Evolutionary conservation across 108 stramenopile species (phyloP).

Genomic region (Cylindrotheca closterium): DNA sequence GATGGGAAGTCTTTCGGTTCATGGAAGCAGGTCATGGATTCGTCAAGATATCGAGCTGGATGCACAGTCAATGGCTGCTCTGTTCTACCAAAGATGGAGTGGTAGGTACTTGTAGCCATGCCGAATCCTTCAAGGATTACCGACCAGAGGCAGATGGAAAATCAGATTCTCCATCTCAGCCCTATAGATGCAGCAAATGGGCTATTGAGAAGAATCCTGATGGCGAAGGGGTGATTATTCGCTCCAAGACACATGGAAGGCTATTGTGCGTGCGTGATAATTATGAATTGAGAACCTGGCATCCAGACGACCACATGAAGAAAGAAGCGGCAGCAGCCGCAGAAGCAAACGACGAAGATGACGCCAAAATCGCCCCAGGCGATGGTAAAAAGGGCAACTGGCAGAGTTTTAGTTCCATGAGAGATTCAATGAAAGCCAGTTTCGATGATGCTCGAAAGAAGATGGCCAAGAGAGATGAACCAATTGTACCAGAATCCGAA

Average conservation of each 20-base stretch:
- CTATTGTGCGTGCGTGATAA: constrained; percentile 9
- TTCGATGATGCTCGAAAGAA: not conserved
- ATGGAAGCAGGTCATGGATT: constrained; percentile 29
- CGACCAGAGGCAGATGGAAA: not conserved
- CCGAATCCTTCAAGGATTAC: not conserved
- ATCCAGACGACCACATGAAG: not conserved
- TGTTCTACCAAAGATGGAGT: not conserved
- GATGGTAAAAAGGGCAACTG: not conserved
- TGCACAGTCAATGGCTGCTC: constrained; percentile 37
- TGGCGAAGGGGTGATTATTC: constrained; percentile 32
- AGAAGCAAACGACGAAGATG: not conserved
- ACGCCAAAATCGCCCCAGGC: not conserved
- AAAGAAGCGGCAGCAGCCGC: not conserved
- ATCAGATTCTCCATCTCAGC: not conserved
- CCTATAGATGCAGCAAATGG: constrained; percentile 27
- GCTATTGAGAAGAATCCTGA: constrained; percentile 33
- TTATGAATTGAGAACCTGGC: constrained; percentile 1
- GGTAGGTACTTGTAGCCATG: not conserved
- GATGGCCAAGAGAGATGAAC: not conserved
- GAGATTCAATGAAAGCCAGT: not conserved
- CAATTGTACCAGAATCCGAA: constrained; percentile 8
- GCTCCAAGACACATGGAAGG: constrained; percentile 15
- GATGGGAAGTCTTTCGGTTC: constrained; percentile 45
- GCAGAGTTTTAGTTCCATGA: not conserved
- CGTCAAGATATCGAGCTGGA: constrained; percentile 35